Conservation (phyloP, 2,329 filamentous ascomycete species). For the Tolypocladium cylindrosporum region DNA sequence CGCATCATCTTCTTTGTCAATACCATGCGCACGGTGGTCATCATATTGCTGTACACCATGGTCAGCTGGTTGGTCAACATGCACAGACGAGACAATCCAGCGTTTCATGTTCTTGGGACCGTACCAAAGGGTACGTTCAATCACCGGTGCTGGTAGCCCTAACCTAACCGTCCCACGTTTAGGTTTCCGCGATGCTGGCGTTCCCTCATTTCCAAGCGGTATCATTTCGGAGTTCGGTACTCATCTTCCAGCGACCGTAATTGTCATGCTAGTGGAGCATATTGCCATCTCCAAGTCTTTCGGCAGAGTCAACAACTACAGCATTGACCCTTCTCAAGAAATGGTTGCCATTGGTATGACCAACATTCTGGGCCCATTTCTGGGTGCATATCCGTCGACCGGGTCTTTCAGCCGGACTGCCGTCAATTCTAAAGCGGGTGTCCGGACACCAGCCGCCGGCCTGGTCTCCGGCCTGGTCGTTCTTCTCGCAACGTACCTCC, state of each 20-base stretch:
- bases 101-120: slow-evolving; percentile 62
- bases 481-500: slow-evolving; percentile 78
- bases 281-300: slow-evolving; percentile 97
- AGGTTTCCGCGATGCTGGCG: slow-evolving; percentile 71
- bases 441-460: slow-evolving; percentile 82
- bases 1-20: slow-evolving; percentile 84
- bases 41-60: slow-evolving; percentile 85
- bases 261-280: slow-evolving; percentile 93
- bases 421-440: slow-evolving; percentile 94
- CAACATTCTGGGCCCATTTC: slow-evolving; percentile 83
- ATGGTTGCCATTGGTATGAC: slow-evolving; percentile 88
- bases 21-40: slow-evolving; percentile 81
- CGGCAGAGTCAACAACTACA: slow-evolving; percentile 90
- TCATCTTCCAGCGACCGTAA: slow-evolving; percentile 75
- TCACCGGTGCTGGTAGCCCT: background rate
- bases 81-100: slow-evolving; percentile 49
- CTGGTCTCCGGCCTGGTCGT: slow-evolving; percentile 81
- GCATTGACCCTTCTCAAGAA: slow-evolving; percentile 90
- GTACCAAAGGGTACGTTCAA: slow-evolving; percentile 58
- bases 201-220: slow-evolving; percentile 55
- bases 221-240: slow-evolving; percentile 60
- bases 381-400: slow-evolving; percentile 85
- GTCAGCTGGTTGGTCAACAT: slow-evolving; percentile 81
- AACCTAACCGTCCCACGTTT: background rate
- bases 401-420: slow-evolving; percentile 94